A percentile compares a stretch with the other conserved stretches of the same genome.
Conservation (phyloP, 257 asterid species). For the Scutellaria galericulata region DNA sequence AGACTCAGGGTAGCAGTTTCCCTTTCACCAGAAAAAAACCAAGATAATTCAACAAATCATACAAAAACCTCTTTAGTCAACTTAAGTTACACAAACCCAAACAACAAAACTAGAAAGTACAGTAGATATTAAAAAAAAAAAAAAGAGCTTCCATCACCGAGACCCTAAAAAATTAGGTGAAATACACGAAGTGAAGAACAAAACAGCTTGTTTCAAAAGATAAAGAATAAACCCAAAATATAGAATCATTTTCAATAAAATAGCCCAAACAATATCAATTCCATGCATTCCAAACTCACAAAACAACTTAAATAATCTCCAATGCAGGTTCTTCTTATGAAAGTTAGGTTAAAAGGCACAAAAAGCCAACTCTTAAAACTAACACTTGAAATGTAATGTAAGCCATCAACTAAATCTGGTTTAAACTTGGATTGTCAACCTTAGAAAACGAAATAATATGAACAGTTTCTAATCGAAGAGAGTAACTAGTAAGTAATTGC, state of each 20-base stretch:
- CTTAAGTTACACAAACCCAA: background rate
- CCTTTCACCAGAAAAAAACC: background rate
- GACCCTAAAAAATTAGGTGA: background rate
- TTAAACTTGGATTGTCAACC: constrained; percentile 1
- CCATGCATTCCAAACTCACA: background rate
- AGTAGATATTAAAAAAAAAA: background rate
- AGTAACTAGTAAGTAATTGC: background rate
- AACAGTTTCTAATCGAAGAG: background rate
- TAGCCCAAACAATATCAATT: background rate
- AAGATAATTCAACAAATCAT: constrained; percentile 2
- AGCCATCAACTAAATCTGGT: background rate
- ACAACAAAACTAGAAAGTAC: background rate
- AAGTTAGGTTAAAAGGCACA: background rate
- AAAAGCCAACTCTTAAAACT: constrained; percentile 6
- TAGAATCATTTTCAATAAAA: background rate
- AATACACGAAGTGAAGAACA: constrained; percentile 5
- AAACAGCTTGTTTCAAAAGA: background rate
- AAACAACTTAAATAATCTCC: constrained; percentile 5
- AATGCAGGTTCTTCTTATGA: background rate
- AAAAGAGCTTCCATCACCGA: background rate
- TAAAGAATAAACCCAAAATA: background rate
- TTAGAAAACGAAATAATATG: background rate
- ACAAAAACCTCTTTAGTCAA: background rate
- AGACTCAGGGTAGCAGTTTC: background rate
- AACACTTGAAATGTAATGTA: background rate